Percentiles rank a stretch among this genome's conserved stretches.
These are phyloP conservation scores for Dryas octopetala DNA, from an alignment of 306 rosid species.

Conservation along the genomic window DNA sequence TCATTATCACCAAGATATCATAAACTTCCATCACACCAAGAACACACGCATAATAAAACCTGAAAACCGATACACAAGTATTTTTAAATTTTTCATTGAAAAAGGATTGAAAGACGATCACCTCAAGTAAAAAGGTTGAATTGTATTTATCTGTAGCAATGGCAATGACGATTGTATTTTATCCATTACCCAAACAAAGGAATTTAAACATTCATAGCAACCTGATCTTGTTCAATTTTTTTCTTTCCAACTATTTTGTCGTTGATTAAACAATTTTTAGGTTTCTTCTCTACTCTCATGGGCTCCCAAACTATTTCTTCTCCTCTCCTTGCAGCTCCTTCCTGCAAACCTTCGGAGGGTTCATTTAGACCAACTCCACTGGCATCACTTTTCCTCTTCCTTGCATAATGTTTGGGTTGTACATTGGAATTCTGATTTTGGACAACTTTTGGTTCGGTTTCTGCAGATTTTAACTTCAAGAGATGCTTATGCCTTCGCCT, in stretches of 20 bases:
- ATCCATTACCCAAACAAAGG: not conserved
- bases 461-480: slow-evolving; percentile 23
- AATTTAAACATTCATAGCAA: slow-evolving; percentile 34
- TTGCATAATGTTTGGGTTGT: slow-evolving; percentile 13
- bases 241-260: slow-evolving; percentile 32
- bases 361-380: slow-evolving; percentile 24
- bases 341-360: slow-evolving; percentile 11
- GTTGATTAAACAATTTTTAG: slow-evolving; percentile 20
- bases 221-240: slow-evolving; percentile 41
- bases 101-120: not conserved
- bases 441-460: slow-evolving; percentile 25
- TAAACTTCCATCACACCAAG: too few relatives aligned
- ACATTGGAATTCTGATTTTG: slow-evolving; percentile 20
- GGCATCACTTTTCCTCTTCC: slow-evolving; percentile 20
- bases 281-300: slow-evolving; percentile 30
- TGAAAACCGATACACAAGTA: too few relatives aligned
- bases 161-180: not conserved
- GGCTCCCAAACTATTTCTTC: slow-evolving; percentile 27
- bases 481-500: slow-evolving; percentile 39
- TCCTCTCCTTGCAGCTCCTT: not conserved
- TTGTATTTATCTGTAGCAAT: not conserved
- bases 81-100: too few relatives aligned
- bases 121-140: not conserved
- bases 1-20: too few relatives aligned
- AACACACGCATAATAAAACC: too few relatives aligned